phyloP scores from a whole-genome alignment of 2,329 filamentous ascomycete genomes.

The Colletotrichum tabaci region DNA sequence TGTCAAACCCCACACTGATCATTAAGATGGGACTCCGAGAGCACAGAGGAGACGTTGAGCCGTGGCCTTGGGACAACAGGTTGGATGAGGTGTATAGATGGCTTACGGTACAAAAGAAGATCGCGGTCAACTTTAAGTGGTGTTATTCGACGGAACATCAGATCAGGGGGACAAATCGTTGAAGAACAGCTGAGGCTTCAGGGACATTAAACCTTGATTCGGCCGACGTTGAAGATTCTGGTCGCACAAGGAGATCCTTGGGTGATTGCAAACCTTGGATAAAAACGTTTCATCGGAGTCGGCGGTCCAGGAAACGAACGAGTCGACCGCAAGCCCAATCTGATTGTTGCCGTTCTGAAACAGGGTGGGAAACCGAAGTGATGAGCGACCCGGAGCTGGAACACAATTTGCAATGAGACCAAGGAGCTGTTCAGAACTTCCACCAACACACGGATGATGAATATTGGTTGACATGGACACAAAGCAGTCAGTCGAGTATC shows the following conservation, averaged over 20 bases:
- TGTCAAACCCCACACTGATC: constrained; percentile 24
- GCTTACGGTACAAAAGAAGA: not conserved
- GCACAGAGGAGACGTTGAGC: not conserved
- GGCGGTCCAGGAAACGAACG: constrained; percentile 12
- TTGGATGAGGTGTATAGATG: constrained; percentile 4
- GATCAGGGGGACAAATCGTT: not conserved
- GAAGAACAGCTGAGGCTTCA: not conserved
- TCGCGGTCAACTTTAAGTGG: no score
- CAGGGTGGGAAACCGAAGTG: not conserved
- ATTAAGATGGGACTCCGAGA: constrained; percentile 20
- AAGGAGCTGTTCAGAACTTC: not conserved
- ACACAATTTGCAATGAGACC: no score
- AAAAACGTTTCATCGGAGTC: constrained; percentile 10
- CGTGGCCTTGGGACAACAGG: constrained; percentile 15
- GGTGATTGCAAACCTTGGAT: not conserved
- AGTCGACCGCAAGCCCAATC: not conserved
- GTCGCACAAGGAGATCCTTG: constrained; percentile 9
- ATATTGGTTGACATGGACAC: not conserved
- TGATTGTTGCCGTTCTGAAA: constrained; percentile 6
- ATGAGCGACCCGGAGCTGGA: not conserved
- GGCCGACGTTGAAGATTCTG: not conserved
- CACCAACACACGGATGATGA: not conserved
- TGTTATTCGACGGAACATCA: not conserved
- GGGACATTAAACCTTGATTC: not conserved
- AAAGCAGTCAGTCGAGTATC: not conserved